Evolutionary conservation across 225 moss, liverwort and hornwort species (phyloP).

Genomic region (Anthoceros angustus): DNA sequence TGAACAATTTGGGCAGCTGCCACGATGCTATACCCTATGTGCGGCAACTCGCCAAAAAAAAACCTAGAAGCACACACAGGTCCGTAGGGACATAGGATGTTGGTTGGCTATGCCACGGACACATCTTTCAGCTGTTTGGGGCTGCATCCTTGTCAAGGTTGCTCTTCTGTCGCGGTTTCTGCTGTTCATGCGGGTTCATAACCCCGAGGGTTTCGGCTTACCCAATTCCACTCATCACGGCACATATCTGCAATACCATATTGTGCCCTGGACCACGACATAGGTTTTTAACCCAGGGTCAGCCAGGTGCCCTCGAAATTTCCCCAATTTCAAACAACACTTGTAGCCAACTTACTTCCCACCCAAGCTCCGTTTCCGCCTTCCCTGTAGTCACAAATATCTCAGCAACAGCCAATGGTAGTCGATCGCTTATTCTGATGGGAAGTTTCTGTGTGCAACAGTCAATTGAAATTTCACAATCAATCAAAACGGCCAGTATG

Average conservation of each 20-base stretch:
- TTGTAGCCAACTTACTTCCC: constrained; percentile 91
- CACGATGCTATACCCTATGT: no score
- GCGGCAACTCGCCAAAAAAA: no score
- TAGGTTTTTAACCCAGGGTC: background rate
- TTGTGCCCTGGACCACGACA: background rate
- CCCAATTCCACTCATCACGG: background rate
- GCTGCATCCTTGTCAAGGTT: background rate
- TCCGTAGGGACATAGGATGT: background rate
- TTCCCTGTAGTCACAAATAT: constrained; percentile 69
- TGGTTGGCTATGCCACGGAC: background rate
- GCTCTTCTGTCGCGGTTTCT: background rate
- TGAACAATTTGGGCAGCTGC: no score
- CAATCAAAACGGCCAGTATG: no score
- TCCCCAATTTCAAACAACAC: no score
- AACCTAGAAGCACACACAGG: no score
- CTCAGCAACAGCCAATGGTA: constrained; percentile 75
- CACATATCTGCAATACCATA: background rate
- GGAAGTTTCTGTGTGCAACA: constrained; percentile 59
- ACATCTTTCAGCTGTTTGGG: background rate
- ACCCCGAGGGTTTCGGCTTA: background rate
- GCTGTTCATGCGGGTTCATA: background rate
- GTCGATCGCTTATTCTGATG: constrained; percentile 47
- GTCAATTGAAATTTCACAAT: no score
- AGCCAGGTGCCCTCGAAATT: no score
- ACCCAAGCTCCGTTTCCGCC: constrained; percentile 61